A percentile compares a stretch with the other conserved stretches of the same genome.
Conservation (phyloP, 1,139 yeast genomes). For the Candida frijolesensis region DNA sequence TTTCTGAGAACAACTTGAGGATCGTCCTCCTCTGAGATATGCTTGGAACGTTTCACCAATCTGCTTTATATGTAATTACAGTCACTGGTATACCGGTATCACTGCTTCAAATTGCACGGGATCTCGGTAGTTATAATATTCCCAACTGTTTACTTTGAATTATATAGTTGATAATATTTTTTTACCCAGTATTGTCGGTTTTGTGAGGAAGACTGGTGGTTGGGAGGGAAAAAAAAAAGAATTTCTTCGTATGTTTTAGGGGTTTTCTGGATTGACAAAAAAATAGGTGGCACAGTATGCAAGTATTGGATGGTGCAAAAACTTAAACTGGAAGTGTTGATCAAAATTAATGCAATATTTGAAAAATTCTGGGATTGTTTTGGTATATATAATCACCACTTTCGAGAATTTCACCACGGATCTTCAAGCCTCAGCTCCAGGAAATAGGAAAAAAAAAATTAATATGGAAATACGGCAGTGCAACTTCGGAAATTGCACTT, state of each 20-base stretch:
- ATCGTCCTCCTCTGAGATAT: background rate
- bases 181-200: background rate
- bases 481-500: background rate
- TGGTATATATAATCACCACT: background rate
- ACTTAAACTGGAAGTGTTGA: no score
- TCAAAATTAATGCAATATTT: background rate
- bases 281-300: background rate
- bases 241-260: background rate
- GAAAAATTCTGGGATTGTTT: background rate
- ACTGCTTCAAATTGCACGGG: background rate
- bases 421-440: no score
- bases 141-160: background rate
- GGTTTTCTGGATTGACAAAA: background rate
- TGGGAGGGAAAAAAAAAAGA: background rate
- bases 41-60: background rate
- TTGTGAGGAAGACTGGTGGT: background rate
- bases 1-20: background rate
- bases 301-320: no score
- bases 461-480: background rate
- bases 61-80: background rate
- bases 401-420: background rate
- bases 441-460: no score
- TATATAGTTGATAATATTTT: background rate
- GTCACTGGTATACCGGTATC: background rate
- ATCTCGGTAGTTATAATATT: background rate